A percentile compares a stretch with the other conserved stretches of the same genome.
Conservation (phyloP, 192 early-diverging fungal species). For the Backusella parvicylindrica region DNA sequence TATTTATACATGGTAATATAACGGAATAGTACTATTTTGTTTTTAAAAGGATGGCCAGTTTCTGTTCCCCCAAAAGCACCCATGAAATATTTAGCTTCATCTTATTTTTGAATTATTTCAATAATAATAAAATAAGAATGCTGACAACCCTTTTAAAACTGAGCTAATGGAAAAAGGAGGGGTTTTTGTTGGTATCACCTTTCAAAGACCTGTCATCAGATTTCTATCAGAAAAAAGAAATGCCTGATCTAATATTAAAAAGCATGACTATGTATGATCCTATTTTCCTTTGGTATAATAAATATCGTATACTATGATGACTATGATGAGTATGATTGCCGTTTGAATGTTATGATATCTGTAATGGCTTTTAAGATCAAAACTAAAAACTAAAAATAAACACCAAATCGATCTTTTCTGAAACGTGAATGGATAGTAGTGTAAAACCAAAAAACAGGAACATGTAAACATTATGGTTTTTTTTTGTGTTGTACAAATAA, state of each 20-base stretch:
- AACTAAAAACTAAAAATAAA: background rate
- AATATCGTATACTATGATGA: background rate
- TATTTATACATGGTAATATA: background rate
- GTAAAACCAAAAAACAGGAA: background rate
- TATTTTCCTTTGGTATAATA: background rate
- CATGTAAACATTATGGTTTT: background rate
- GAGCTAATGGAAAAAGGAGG: too few relatives aligned
- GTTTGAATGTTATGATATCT: background rate
- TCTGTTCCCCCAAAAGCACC: background rate
- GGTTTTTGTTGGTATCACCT: too few relatives aligned
- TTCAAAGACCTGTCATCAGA: background rate
- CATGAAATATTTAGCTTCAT: background rate
- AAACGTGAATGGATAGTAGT: background rate
- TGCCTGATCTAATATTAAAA: background rate
- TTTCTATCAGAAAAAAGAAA: background rate
- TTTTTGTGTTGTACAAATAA: background rate
- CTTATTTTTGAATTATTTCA: background rate
- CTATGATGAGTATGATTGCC: background rate
- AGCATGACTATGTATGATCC: background rate
- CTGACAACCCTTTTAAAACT: background rate
- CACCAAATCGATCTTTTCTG: background rate
- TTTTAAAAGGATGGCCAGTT: background rate
- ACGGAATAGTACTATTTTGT: background rate
- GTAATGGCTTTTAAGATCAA: background rate
- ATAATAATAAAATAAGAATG: background rate